Evolutionary conservation across 352 stramenopile genomes (phyloP).

Genomic region (Phytophthora pinifolia): DNA sequence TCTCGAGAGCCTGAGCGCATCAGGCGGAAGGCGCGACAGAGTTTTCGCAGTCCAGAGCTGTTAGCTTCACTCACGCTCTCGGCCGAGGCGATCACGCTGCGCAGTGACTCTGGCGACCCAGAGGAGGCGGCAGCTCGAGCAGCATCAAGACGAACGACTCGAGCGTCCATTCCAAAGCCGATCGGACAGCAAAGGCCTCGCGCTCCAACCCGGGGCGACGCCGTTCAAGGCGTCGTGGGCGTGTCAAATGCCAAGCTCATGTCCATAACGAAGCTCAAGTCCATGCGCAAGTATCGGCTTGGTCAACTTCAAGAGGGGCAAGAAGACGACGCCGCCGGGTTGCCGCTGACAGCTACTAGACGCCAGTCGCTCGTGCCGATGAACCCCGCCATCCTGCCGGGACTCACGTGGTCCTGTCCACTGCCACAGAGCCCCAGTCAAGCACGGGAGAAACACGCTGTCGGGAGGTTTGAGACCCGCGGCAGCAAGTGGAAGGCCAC

Average conservation of each 20-base stretch:
- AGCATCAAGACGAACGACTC: constrained; percentile 4
- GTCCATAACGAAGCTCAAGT: constrained; percentile 32
- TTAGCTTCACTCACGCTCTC: constrained; percentile 33
- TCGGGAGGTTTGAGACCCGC: constrained; percentile 54
- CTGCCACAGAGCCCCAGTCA: background rate
- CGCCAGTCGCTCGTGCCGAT: constrained; percentile 17
- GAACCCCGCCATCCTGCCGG: constrained; percentile 5
- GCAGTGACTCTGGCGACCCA: constrained; percentile 14
- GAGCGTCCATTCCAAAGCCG: background rate
- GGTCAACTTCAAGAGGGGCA: constrained; percentile 5
- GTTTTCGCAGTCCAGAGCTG: constrained; percentile 37
- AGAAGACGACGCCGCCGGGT: constrained; percentile 5
- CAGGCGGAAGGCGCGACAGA: constrained; percentile 13
- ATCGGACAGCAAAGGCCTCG: background rate
- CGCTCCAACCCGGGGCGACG: background rate
- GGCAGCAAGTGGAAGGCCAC: constrained; percentile 64
- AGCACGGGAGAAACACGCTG: constrained; percentile 25
- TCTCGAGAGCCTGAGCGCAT: constrained; percentile 2
- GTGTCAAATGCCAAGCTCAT: constrained; percentile 34
- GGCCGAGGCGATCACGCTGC: constrained; percentile 33
- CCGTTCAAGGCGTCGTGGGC: constrained; percentile 6
- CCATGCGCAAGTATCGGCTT: constrained; percentile 20
- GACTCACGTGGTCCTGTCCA: background rate
- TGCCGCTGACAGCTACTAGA: constrained; percentile 2
- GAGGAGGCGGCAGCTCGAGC: constrained; percentile 23